Percentiles rank a stretch among this genome's conserved stretches.
These are phyloP conservation scores for Myochromella boudieri DNA, from an alignment of 768 basidiomycete species.

Conservation along the genomic window DNA sequence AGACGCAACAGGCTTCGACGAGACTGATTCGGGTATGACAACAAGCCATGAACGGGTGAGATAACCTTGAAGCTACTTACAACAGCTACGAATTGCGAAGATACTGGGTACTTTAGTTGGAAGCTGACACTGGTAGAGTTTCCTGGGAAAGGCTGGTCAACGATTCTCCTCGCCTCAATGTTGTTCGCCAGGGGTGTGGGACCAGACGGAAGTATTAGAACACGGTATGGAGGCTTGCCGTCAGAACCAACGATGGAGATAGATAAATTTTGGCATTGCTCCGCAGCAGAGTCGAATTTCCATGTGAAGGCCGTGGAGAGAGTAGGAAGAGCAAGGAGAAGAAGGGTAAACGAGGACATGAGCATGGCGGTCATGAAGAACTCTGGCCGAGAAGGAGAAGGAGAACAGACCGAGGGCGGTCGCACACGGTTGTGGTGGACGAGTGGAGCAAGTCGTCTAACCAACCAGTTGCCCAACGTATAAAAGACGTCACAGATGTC, in stretches of 20 bases:
- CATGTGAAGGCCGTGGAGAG: slow-evolving; percentile 42
- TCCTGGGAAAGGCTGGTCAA: slow-evolving; percentile 52
- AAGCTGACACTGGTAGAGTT: slow-evolving; percentile 44
- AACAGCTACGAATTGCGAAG: slow-evolving; percentile 75
- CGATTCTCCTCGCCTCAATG: slow-evolving; percentile 62
- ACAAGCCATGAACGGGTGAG: background rate
- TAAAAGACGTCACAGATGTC: slow-evolving; percentile 13
- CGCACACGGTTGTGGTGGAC: background rate
- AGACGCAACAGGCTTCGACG: no score
- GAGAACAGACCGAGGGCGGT: background rate
- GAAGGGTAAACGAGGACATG: slow-evolving; percentile 18
- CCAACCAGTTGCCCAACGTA: background rate
- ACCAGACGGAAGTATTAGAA: slow-evolving; percentile 69
- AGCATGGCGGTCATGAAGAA: slow-evolving; percentile 8
- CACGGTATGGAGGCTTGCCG: slow-evolving; percentile 65
- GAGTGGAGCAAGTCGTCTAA: slow-evolving; percentile 8
- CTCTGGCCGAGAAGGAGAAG: background rate
- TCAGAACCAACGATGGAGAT: slow-evolving; percentile 54
- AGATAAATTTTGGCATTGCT: slow-evolving; percentile 67
- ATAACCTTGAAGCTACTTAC: slow-evolving; percentile 43
- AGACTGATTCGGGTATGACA: no score
- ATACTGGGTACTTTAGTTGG: slow-evolving; percentile 60
- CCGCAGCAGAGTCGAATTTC: slow-evolving; percentile 45
- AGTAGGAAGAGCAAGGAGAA: slow-evolving; percentile 27
- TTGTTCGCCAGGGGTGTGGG: slow-evolving; percentile 59